A percentile compares a stretch with the other conserved stretches of the same genome.
phyloP scores from a whole-genome alignment of 495 filamentous ascomycete species.

The Penicillium manginii region DNA sequence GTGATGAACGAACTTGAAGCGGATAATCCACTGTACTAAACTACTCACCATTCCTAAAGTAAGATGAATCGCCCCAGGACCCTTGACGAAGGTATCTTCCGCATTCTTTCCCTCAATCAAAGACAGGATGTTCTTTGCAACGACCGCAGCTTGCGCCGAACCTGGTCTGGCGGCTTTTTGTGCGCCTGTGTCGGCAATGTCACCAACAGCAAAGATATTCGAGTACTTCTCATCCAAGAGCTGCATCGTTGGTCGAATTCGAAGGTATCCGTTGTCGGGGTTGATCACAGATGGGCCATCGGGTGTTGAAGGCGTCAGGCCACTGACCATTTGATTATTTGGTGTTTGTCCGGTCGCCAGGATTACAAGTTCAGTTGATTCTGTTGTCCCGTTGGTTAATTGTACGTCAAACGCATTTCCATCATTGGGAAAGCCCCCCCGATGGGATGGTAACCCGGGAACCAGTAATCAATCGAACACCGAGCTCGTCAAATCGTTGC shows the following conservation, averaged over 20 bases:
- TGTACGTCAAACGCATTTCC: conserved; percentile 34
- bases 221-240: conserved; percentile 50
- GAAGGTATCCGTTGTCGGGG: conserved; percentile 53
- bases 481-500: conserved; percentile 44
- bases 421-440: conserved; percentile 33
- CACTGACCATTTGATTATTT: conserved; percentile 52
- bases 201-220: conserved; percentile 61
- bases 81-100: conserved; percentile 36
- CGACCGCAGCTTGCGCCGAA: conserved; percentile 53
- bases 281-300: conserved; percentile 43
- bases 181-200: conserved; percentile 62
- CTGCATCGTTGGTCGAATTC: conserved; percentile 60
- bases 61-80: conserved; percentile 50
- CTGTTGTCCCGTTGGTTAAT: conserved; percentile 37
- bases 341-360: conserved; percentile 61
- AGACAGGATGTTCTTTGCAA: conserved; percentile 55
- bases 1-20: neutral
- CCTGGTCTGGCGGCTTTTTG: conserved; percentile 60
- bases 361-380: conserved; percentile 48
- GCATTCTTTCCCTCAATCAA: conserved; percentile 43
- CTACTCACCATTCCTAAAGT: conserved; percentile 55
- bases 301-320: conserved; percentile 38
- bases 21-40: neutral
- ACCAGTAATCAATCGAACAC: conserved; percentile 40
- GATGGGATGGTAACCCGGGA: conserved; percentile 37